phyloP scores from a whole-genome alignment of 176 grass and related monocot genomes.

The Aegilops tauschii region DNA sequence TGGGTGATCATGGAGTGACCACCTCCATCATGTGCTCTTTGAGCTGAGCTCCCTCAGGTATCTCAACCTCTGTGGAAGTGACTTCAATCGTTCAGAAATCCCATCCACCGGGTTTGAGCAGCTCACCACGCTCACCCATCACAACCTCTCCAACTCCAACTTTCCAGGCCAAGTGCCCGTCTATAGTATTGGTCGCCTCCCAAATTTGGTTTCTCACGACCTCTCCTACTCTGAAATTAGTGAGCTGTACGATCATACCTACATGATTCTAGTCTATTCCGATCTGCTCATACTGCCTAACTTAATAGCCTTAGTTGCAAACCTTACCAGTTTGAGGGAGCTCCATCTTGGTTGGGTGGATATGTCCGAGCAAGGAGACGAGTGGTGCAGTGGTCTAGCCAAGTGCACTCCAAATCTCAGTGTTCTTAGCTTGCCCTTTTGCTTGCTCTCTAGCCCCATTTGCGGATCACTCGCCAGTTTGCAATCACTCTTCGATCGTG shows the following conservation, averaged over 20 bases:
- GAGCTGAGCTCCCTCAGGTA: conserved; percentile 32
- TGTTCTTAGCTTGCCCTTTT: conserved; percentile 30
- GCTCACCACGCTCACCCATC: conserved; percentile 32
- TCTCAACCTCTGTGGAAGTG: conserved; percentile 33
- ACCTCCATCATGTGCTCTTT: conserved; percentile 17
- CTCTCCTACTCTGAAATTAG: neutral
- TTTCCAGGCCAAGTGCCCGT: conserved; percentile 30
- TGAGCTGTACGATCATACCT: neutral
- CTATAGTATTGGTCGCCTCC: conserved; percentile 5
- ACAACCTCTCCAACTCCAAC: conserved; percentile 49
- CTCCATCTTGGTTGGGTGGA: conserved; percentile 38
- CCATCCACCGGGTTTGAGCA: conserved; percentile 23
- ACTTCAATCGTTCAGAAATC: conserved; percentile 2
- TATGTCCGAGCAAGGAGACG: conserved; percentile 18
- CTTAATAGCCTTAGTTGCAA: neutral
- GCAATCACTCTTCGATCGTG: conserved; percentile 8
- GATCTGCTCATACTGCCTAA: neutral
- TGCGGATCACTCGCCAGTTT: neutral
- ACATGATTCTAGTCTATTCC: neutral
- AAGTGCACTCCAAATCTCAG: conserved; percentile 11
- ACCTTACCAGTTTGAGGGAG: conserved; percentile 36
- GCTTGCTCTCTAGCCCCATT: conserved; percentile 18
- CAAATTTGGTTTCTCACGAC: conserved; percentile 34
- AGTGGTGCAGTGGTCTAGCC: conserved; percentile 36
- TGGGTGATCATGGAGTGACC: conserved; percentile 1